Conservation (phyloP, 2,329 filamentous ascomycete species). For the Diaporthe destruens region DNA sequence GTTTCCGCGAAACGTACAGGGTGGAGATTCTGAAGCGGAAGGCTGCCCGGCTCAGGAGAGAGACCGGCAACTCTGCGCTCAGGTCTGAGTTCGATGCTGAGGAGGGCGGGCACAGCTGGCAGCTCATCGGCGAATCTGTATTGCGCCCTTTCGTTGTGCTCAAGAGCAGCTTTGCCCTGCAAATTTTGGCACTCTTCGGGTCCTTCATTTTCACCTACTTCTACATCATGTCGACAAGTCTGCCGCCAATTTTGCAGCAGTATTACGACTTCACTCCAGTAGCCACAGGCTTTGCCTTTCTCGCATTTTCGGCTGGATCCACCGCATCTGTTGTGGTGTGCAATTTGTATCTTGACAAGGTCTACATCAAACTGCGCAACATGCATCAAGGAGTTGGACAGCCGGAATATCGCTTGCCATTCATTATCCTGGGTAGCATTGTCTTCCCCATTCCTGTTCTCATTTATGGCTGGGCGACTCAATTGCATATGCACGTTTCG, state of each 20-base stretch:
- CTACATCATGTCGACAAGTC: conserved; percentile 66
- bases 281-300: conserved; percentile 64
- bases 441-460: conserved; percentile 59
- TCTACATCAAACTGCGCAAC: conserved; percentile 63
- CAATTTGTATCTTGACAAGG: conserved; percentile 64
- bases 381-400: conserved; percentile 55
- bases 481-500: conserved; percentile 57
- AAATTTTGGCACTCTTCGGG: conserved; percentile 60
- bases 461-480: conserved; percentile 65
- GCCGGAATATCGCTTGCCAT: conserved; percentile 68
- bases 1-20: conserved; percentile 72
- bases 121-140: conserved; percentile 54
- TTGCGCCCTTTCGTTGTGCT: conserved; percentile 61
- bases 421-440: conserved; percentile 61
- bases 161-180: conserved; percentile 65
- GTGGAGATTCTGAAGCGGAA: conserved; percentile 64
- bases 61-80: conserved; percentile 49
- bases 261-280: conserved; percentile 64
- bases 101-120: conserved; percentile 47
- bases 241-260: conserved; percentile 63
- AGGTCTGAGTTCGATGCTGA: conserved; percentile 51
- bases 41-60: conserved; percentile 50
- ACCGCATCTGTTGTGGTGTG: conserved; percentile 61
- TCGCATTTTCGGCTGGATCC: conserved; percentile 58
- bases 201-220: conserved; percentile 64